Evolutionary conservation across 2,329 filamentous ascomycete genomes (phyloP), one percentile per base, ranked within the genome.

Genomic region (Alternaria ventricosa): DNA sequence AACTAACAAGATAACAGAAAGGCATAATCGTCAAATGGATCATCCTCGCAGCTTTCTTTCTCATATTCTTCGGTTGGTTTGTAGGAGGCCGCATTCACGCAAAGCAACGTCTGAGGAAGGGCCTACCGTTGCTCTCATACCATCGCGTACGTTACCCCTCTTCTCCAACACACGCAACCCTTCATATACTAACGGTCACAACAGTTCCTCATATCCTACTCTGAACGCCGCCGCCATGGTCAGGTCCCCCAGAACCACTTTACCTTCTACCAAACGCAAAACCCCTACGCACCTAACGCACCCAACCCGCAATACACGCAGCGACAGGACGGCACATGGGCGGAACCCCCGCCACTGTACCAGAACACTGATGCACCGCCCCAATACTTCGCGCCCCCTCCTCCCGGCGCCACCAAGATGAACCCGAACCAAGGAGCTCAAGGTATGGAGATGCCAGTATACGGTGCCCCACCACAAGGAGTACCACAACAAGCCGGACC

Each of bases 41-140:
- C 50, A 81, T 95, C 63, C 88, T 94, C 74, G 86, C 87, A 64
- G 81, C 83, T 65, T 76, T 95, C 68, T 82, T 92, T 71, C 62
- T 85, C 59, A 60, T 88, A 63, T 80, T 92, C 72, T 77, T 88
- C 56, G 71, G 84, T 45, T 93, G 89, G 84, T 83, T 94, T 72
- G 69, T 92, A 57, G 84, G 87, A 63, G 91, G 91, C 64, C 91
- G 91, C 78, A 80, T 87, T 50, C 92, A 95, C 79, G 92, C 92
- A 49, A 87, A 87, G 76, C 81, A 81, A 49, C 85, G 92, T 50
- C 83, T 94, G 67, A 84, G 82, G 64, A 90, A 89, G 77, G 91
- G 91, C 2, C 82, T 89, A 41, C 82, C 84, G 18, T 90, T 92
- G 15, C 80, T 94, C 36, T 80, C 79, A 65, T 95, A 95, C 75